These are phyloP conservation scores for Chlorella variabilis DNA, from an alignment of 163 green algal species.

Conservation along the genomic window DNA sequence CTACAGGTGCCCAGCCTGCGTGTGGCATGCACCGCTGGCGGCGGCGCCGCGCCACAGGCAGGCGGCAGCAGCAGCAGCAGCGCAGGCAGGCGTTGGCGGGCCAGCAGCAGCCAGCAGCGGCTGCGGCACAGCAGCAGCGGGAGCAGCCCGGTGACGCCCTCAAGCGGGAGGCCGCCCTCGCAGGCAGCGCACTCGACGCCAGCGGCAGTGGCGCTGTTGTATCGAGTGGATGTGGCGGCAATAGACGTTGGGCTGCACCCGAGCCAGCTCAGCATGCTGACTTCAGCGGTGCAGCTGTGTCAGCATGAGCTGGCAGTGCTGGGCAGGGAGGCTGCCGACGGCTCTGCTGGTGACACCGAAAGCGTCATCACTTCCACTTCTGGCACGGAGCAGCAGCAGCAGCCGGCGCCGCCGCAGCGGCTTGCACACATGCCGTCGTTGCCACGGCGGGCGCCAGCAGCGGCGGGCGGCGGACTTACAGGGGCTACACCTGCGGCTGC, in stretches of 20 bases:
- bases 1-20: constrained; percentile 27
- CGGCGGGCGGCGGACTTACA: not conserved
- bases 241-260: constrained; percentile 41
- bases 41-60: not conserved
- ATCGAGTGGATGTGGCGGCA: not conserved
- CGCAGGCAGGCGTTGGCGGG: not conserved
- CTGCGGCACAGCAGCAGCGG: too few relatives aligned
- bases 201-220: not conserved
- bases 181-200: too few relatives aligned
- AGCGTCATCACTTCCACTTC: constrained; percentile 18
- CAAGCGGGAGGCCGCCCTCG: too few relatives aligned
- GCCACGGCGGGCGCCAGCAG: too few relatives aligned
- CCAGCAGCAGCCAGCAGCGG: not conserved
- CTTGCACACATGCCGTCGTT: not conserved
- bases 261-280: constrained; percentile 45
- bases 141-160: not conserved
- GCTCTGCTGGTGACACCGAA: not conserved
- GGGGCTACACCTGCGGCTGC: not conserved
- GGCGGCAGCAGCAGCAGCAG: not conserved
- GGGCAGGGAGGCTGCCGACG: not conserved
- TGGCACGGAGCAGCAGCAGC: constrained; percentile 4
- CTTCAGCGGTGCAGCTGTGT: constrained; percentile 7
- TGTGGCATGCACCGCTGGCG: not conserved
- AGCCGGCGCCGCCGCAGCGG: not conserved
- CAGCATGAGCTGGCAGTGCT: constrained; percentile 37